A percentile compares a stretch with the other conserved stretches of the same genome.
These are phyloP conservation scores for Phylloporus arenicola DNA, from an alignment of 768 basidiomycete species.

Conservation along the genomic window DNA sequence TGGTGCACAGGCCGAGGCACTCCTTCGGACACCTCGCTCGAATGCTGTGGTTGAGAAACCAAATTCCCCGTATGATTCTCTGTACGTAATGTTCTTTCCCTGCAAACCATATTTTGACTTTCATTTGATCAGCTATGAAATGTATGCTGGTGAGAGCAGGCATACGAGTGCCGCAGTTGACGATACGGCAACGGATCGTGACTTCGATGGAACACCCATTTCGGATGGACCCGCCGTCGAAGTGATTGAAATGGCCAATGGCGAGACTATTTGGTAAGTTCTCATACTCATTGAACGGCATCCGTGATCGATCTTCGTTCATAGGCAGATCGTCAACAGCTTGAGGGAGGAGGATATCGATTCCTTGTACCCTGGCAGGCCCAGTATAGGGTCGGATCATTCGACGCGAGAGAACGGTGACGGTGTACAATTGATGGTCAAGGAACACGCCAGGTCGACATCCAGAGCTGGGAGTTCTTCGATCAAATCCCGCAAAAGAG, in stretches of 20 bases:
- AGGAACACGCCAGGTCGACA: slow-evolving; percentile 62
- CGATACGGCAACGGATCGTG: slow-evolving; percentile 27
- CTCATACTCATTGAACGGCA: not conserved
- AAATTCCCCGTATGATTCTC: slow-evolving; percentile 68
- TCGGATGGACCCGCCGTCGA: slow-evolving; percentile 62
- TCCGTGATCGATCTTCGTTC: slow-evolving; percentile 1
- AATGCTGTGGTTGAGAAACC: slow-evolving; percentile 54
- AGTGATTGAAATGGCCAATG: slow-evolving; percentile 80
- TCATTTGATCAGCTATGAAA: slow-evolving; percentile 58
- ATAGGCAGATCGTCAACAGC: slow-evolving; percentile 76
- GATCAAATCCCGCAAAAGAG: slow-evolving; percentile 56
- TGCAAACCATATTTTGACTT: slow-evolving; percentile 13
- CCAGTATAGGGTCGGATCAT: slow-evolving; percentile 73
- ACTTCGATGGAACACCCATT: slow-evolving; percentile 23
- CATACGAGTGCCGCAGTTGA: slow-evolving; percentile 31
- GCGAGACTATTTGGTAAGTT: slow-evolving; percentile 78
- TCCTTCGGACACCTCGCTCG: slow-evolving; percentile 38
- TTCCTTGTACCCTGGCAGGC: slow-evolving; percentile 58
- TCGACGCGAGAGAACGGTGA: slow-evolving; percentile 44
- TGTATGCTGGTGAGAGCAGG: slow-evolving; percentile 63
- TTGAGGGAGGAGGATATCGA: slow-evolving; percentile 74
- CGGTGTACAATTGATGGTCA: slow-evolving; percentile 67
- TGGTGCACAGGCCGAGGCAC: slow-evolving; percentile 33
- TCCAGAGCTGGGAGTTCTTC: slow-evolving; percentile 63
- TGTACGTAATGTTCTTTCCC: slow-evolving; percentile 46